phyloP scores from a whole-genome alignment of 257 asterid genomes.

The Leptodermis oblonga region DNA sequence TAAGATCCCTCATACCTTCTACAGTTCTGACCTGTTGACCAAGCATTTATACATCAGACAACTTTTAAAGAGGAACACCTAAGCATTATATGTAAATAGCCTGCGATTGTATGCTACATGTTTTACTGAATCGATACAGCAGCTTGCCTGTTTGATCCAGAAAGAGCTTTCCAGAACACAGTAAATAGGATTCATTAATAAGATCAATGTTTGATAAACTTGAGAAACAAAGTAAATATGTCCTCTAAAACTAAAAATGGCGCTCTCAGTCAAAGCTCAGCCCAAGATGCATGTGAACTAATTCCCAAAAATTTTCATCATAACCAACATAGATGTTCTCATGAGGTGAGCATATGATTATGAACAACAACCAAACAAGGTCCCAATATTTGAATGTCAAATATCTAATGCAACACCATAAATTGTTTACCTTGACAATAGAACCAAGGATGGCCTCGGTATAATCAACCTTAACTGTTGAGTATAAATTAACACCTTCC shows the following conservation, averaged over 20 bases:
- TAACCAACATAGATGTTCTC: background rate
- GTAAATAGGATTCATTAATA: background rate
- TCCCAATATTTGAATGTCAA: background rate
- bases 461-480: constrained; percentile 66
- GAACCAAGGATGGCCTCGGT: constrained; percentile 93
- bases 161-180: background rate
- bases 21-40: constrained; percentile 72
- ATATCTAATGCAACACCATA: constrained; percentile 6
- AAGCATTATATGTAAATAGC: background rate
- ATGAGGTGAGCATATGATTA: background rate
- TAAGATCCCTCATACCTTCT: constrained; percentile 79
- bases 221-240: background rate
- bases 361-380: background rate
- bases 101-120: background rate
- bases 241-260: background rate
- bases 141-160: background rate
- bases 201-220: background rate
- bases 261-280: background rate
- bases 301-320: background rate
- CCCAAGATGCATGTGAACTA: background rate
- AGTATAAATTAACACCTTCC: constrained; percentile 80
- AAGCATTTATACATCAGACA: constrained; percentile 15
- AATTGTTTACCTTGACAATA: constrained; percentile 57
- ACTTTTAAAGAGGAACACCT: background rate
- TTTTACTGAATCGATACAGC: background rate